A percentile compares a stretch with the other conserved stretches of the same genome.
These are phyloP conservation scores for Casuarina equisetifolia DNA, from an alignment of 306 rosid genomes.

Conservation along the genomic window DNA sequence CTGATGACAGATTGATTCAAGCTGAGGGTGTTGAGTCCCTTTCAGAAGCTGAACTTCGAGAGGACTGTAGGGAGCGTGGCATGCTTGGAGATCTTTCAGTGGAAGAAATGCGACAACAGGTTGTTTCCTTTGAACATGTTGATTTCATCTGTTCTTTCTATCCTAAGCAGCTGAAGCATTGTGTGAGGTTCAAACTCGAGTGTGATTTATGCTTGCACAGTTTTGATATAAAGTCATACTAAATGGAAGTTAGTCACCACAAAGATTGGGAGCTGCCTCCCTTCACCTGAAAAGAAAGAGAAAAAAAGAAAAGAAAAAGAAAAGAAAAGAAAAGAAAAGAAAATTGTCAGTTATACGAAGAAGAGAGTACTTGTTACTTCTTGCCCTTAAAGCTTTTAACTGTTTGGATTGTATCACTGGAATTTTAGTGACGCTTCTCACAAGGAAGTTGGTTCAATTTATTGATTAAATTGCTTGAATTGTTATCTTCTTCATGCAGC, in stretches of 20 bases:
- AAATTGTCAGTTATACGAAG: background rate
- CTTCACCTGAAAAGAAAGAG: background rate
- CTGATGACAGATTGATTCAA: slow-evolving; percentile 87
- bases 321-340: background rate
- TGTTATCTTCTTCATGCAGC: slow-evolving; percentile 47
- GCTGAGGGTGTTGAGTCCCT: slow-evolving; percentile 93
- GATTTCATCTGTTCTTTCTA: slow-evolving; percentile 11
- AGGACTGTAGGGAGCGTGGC: slow-evolving; percentile 97
- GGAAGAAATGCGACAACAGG: slow-evolving; percentile 99
- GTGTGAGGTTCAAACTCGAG: slow-evolving; percentile 2
- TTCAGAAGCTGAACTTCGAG: slow-evolving; percentile 90
- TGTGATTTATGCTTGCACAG: background rate
- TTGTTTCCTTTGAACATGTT: slow-evolving; percentile 28
- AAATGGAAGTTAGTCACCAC: background rate
- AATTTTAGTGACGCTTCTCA: background rate
- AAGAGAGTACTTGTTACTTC: background rate
- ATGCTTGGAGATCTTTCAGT: slow-evolving; percentile 93
- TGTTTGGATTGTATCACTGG: slow-evolving; percentile 17
- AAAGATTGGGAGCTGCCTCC: background rate
- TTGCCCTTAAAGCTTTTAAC: background rate
- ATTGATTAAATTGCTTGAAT: slow-evolving; percentile 23
- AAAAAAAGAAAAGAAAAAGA: background rate
- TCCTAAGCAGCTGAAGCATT: slow-evolving; percentile 19
- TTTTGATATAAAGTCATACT: background rate
- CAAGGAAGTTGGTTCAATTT: background rate